Base-by-base conservation (phyloP, 257 asterid species). In the Haberlea rhodopensis region DNA sequence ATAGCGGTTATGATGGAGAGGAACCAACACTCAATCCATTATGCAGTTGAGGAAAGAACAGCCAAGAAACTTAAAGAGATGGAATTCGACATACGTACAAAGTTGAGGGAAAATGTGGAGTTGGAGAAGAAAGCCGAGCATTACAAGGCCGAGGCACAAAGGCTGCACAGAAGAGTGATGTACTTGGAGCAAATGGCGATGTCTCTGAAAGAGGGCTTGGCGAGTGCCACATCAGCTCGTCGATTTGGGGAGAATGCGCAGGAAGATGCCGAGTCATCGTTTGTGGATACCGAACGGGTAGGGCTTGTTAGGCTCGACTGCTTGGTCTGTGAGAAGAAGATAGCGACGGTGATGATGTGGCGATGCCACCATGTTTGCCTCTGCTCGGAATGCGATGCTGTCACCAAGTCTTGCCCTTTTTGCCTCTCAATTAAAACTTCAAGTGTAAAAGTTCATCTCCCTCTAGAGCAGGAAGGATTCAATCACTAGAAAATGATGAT, bases 321-420 rank as follows among this genome's bases (percentile, higher is more conserved):
- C 67, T 62, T 55, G 60, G 69, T 18, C 0, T 84, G 95, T 22
- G 53, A 53, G 67, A 65, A 66, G 15, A 53, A 48, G 63, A 48
- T 68, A n/a, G 82, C 91, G 1, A 75, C 76, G 0, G 24, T 79
- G 74, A 70, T 84, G 79, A 20, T 82, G 66, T 79, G 74, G 82
- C 86, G 84, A 1, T 84, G 95, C 62, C 77, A 83, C 51, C 95
- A 84, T 28, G 56, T 87, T 7, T 75, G 89, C 21, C 53, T 81
- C 3, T 87, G 89, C 63, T 27, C 13, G 2, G 7, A 24, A 1
- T 87, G 91, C 27, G 74, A 81, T 0, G 57, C 2, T 1, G 11
- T 0, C 0, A 28, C 57, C 1, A 52, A 3, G 13, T 10, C 15
- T 23, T 87, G 95, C 81, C 91, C 89, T 0, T 79, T 76, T 66